Evolutionary conservation across 305 asterid genomes (phyloP).

Genomic region (Fraxinus sp.): DNA sequence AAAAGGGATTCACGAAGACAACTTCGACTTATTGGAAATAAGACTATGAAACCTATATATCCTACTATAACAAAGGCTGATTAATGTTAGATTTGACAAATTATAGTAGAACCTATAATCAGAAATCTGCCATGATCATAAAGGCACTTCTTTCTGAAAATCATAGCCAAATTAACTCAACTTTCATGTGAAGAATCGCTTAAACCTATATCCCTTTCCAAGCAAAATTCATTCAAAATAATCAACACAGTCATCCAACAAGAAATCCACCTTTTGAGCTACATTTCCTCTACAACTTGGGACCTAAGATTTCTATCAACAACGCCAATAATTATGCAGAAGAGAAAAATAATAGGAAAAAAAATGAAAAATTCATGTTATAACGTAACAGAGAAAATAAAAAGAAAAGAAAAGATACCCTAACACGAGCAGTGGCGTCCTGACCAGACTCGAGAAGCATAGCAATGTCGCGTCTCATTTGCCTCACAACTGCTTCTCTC

Average conservation of each 20-base stretch:
- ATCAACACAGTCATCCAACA: neutral
- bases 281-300: neutral
- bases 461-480: slow-evolving; percentile 96
- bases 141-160: neutral
- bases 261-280: neutral
- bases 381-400: neutral
- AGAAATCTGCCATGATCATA: neutral
- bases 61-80: neutral
- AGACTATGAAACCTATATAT: neutral
- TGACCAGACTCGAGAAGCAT: slow-evolving; percentile 82
- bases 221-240: neutral
- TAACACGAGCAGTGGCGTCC: slow-evolving; percentile 88
- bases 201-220: neutral
- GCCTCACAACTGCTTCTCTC: slow-evolving; percentile 86
- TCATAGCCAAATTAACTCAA: neutral
- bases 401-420: slow-evolving; percentile 38
- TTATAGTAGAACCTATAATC: neutral
- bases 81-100: neutral
- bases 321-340: neutral
- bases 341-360: neutral
- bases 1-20: neutral
- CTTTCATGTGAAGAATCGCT: neutral
- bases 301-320: neutral
- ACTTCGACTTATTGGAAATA: neutral
- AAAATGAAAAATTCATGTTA: neutral